Evolutionary conservation across 2,329 filamentous ascomycete genomes (phyloP), one percentile per base, ranked within the genome.

Genomic region (Colletotrichum sp.): DNA sequence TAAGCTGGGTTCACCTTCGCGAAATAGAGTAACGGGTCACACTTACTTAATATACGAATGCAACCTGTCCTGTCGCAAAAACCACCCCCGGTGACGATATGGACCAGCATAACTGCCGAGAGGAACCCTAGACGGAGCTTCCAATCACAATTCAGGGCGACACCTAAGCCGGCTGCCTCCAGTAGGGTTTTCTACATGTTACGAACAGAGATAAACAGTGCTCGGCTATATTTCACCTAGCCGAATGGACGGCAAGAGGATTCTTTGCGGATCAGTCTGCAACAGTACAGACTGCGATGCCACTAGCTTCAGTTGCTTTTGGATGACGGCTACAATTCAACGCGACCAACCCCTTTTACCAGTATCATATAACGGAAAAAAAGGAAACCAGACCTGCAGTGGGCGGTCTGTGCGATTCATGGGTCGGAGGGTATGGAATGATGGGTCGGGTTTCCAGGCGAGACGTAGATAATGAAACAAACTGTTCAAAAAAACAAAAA

Each of bases 21-120:
- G 72, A 73, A 73, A n/a, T 68, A 75, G 57, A 73, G 63, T 34
- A 64, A 73, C 73, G 73, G 66, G 65, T 59, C 44, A 67, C 52
- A 69, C 32, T 60, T 60, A 39, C n/a, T 48, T 74, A 76, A 76
- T 76, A 65, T 18, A 74, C 59, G 68, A 44, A 68, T 74, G 65
- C 63, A 55, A 13, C 48, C 73, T 65, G 48, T 30, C 59, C 36
- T 34, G 59, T 65, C 68, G 74, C 30, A 52, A 59, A 30, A 9
- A 26, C n/a, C n/a, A 52, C 59, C 28, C 34, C 59, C 36, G 59
- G 48, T 57, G 68, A 64, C 48, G 57, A 65, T 28, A 52, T 63
- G 57, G 48, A 63, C 36, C 68, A 34, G n/a, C 24, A 32, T 44
- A 68, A 44, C 48, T 59, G 39, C 32, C 62, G 69, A 66, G n/a